Base-by-base conservation (phyloP, 2,329 filamentous ascomycete genomes). In the Epicoccum nigrum region DNA sequence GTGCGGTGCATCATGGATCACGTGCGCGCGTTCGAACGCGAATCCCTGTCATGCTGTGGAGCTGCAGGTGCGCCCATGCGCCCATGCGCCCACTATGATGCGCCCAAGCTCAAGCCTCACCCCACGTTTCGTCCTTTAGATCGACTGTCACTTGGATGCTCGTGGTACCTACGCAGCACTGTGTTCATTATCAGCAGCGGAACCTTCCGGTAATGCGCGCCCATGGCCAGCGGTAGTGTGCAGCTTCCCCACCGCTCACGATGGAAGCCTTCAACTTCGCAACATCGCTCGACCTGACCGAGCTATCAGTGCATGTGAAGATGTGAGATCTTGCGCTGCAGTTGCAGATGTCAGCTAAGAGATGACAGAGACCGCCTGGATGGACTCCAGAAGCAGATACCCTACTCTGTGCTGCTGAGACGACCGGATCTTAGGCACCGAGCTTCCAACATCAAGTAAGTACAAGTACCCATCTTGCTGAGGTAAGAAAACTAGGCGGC, bases 211-310 rank as follows among this genome's bases (percentile, higher is more conserved):
- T 57, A 54, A 37, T 28, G 32, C 35, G 41, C 32, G 19, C 47
- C 48, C 55, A 70, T 70, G 66, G 63, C 60, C 55, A 51, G 58
- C 60, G 27, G 42, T 62, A 64, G 62, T 51, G 37, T 35, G 32
- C 57, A 49, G 41, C 60, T 56, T 42, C 58, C 57, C 31, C 53
- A 45, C 32, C 46, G 42, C 37, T 35, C 44, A 33, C 56, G 34
- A 97, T 97, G 91, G 94, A 99, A 76, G 88, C 92, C 44, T 97
- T 96, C 76, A 96, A 92, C 23, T 97, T 97, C 78, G 92, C 91
- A 62, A 90, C 87, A 68, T 96, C 94, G 53, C 88, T 91, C 60
- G 86, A 90, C 73, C 81, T 97, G 63, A 83, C 91, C 63, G 59
- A 67, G 48, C 84, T 92, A 59, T 85, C 89, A 16, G 79, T 87